Evolutionary conservation across 192 early-diverging fungal species (phyloP).

Genomic region (Entrophospora sp.): DNA sequence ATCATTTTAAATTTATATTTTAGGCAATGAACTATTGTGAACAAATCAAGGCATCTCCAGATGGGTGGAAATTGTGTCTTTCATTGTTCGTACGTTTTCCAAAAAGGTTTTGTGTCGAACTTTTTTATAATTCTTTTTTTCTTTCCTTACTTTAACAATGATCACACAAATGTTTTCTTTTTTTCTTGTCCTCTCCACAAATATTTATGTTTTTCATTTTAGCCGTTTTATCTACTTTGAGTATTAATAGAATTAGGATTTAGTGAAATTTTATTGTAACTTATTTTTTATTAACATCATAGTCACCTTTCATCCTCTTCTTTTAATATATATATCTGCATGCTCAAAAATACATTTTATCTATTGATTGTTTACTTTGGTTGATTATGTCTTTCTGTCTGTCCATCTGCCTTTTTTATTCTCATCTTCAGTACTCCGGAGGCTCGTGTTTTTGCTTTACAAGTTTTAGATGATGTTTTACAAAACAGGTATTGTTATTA

Average conservation of each 20-base stretch:
- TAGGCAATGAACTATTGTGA: constrained; percentile 80
- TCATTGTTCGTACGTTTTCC: constrained; percentile 67
- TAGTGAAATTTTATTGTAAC: constrained; percentile 7
- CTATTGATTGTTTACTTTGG: no score
- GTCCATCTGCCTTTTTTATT: no score
- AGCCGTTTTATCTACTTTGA: no score
- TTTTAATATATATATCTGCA: neutral
- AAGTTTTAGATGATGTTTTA: constrained; percentile 68
- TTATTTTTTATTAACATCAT: constrained; percentile 16
- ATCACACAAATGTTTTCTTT: neutral
- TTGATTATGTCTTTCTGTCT: no score
- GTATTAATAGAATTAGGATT: neutral
- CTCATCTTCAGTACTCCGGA: constrained; percentile 56
- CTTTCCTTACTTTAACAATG: neutral
- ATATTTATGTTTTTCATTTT: no score
- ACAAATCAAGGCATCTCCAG: constrained; percentile 60
- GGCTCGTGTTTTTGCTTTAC: constrained; percentile 76
- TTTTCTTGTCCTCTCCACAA: neutral
- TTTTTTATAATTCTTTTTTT: neutral
- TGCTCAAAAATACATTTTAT: neutral
- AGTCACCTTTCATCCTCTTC: constrained; percentile 18
- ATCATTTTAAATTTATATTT: constrained; percentile 8
- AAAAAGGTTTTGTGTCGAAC: constrained; percentile 47
- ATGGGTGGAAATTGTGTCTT: constrained; percentile 83
- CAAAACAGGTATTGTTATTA: constrained; percentile 39